These are phyloP conservation scores for Emydomyces testavorans DNA, from an alignment of 2,329 filamentous ascomycete genomes.

Conservation along the genomic window DNA sequence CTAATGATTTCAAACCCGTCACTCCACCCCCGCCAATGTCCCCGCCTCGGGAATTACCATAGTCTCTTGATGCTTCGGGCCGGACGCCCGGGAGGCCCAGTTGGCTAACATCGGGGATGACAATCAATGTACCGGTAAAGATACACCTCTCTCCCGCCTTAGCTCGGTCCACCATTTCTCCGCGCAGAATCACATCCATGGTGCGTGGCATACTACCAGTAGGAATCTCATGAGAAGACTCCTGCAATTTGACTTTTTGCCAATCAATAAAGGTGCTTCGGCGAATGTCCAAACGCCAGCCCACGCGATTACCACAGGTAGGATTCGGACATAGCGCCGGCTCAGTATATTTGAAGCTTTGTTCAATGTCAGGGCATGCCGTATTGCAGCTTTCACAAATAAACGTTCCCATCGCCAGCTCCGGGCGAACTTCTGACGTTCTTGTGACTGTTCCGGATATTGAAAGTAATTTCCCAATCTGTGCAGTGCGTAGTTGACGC, in stretches of 20 bases:
- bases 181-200: slow-evolving; percentile 90
- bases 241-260: slow-evolving; percentile 97
- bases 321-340: slow-evolving; percentile 87
- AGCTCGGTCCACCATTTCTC: slow-evolving; percentile 93
- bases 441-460: slow-evolving; percentile 95
- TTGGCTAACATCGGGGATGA: slow-evolving; percentile 93
- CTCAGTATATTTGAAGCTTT: slow-evolving; percentile 95
- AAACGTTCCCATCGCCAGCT: slow-evolving; percentile 85
- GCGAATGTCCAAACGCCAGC: slow-evolving; percentile 94
- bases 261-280: slow-evolving; percentile 98
- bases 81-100: slow-evolving; percentile 76
- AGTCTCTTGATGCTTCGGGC: slow-evolving; percentile 74
- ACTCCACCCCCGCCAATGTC: slow-evolving; percentile 79
- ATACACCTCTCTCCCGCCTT: slow-evolving; percentile 98
- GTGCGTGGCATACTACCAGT: slow-evolving; percentile 98
- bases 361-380: slow-evolving; percentile 81
- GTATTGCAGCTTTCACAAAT: slow-evolving; percentile 78
- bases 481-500: slow-evolving; percentile 71
- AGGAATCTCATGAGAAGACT: slow-evolving; percentile 96
- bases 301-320: slow-evolving; percentile 74
- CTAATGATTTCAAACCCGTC: slow-evolving; percentile 77
- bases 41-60: slow-evolving; percentile 59
- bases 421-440: slow-evolving; percentile 91
- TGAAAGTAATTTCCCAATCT: slow-evolving; percentile 85
- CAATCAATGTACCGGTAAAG: slow-evolving; percentile 90